Percentiles rank a stretch among this genome's conserved stretches.
Conservation (phyloP, 2,329 filamentous ascomycete genomes). For the Trichoderma sp. region DNA sequence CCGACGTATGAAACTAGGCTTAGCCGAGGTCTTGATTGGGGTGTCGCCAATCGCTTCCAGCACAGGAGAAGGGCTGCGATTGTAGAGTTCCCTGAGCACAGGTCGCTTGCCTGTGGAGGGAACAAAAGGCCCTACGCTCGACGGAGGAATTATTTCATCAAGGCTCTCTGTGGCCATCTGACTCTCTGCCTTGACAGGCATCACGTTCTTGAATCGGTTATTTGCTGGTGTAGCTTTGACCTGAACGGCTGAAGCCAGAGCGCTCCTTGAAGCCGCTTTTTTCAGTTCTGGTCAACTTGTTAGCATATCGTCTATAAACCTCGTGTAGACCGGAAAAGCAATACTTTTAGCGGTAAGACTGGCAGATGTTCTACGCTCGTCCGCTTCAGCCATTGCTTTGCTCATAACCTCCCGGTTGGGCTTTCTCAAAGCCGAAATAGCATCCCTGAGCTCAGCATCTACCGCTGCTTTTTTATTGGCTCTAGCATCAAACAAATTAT, state of each 20-base stretch:
- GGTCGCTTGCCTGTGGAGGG: conserved; percentile 48
- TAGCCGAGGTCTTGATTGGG: conserved; percentile 36
- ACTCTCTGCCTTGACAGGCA: conserved; percentile 41
- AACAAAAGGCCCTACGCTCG: conserved; percentile 44
- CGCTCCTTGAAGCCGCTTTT: conserved; percentile 43
- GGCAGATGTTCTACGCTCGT: conserved; percentile 61
- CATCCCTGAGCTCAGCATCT: conserved; percentile 72
- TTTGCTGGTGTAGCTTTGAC: conserved; percentile 63
- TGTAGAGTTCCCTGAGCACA: conserved; percentile 40
- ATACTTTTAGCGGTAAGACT: conserved; percentile 54
- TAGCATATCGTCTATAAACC: background rate
- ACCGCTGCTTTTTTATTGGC: conserved; percentile 68
- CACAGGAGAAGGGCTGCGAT: conserved; percentile 38
- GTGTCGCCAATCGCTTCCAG: conserved; percentile 40
- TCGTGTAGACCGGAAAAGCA: conserved; percentile 33
- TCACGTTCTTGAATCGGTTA: conserved; percentile 57
- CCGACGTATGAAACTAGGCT: conserved; percentile 39
- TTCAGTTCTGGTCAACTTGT: conserved; percentile 7
- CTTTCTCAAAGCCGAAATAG: conserved; percentile 73
- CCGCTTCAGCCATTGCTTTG: conserved; percentile 67
- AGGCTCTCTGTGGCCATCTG: conserved; percentile 33
- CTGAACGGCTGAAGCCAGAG: conserved; percentile 47
- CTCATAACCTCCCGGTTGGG: conserved; percentile 74
- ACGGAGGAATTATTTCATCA: conserved; percentile 44
- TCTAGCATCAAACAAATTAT: conserved; percentile 58